These are phyloP conservation scores for Myrmaecium sp. DNA, from an alignment of 2,329 filamentous ascomycete genomes.

Conservation along the genomic window DNA sequence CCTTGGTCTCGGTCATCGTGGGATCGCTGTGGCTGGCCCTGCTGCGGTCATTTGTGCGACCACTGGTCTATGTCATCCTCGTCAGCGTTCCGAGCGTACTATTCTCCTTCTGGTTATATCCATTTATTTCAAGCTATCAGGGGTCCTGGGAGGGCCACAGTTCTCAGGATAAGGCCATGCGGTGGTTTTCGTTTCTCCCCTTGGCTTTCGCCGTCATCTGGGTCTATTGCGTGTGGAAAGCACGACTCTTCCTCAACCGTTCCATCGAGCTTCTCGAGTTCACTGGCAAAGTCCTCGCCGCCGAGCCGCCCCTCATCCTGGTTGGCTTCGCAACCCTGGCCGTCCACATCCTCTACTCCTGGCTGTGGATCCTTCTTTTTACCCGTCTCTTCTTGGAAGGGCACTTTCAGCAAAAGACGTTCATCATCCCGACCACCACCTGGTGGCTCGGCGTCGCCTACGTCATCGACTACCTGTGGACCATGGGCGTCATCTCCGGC, in stretches of 20 bases:
- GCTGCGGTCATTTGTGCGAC: constrained; percentile 70
- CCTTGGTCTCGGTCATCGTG: constrained; percentile 73
- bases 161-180: constrained; percentile 78
- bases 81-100: constrained; percentile 74
- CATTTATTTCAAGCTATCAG: constrained; percentile 77
- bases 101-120: constrained; percentile 79
- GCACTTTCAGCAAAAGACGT: constrained; percentile 48
- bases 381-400: constrained; percentile 89
- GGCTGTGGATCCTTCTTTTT: constrained; percentile 95
- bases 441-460: constrained; percentile 95
- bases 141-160: constrained; percentile 56
- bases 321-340: constrained; percentile 67
- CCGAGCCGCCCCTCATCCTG: constrained; percentile 65
- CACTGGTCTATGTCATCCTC: constrained; percentile 65
- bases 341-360: constrained; percentile 74
- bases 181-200: constrained; percentile 68
- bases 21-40: constrained; percentile 82
- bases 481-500: constrained; percentile 68
- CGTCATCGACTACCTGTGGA: constrained; percentile 91
- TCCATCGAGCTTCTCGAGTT: constrained; percentile 87
- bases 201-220: constrained; percentile 57
- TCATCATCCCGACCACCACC: constrained; percentile 71
- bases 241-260: constrained; percentile 62
- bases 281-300: constrained; percentile 68
- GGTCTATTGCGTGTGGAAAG: constrained; percentile 68